Evolutionary conservation across 2,329 filamentous ascomycete species (phyloP).

Genomic region (Cladorrhinum sp.): DNA sequence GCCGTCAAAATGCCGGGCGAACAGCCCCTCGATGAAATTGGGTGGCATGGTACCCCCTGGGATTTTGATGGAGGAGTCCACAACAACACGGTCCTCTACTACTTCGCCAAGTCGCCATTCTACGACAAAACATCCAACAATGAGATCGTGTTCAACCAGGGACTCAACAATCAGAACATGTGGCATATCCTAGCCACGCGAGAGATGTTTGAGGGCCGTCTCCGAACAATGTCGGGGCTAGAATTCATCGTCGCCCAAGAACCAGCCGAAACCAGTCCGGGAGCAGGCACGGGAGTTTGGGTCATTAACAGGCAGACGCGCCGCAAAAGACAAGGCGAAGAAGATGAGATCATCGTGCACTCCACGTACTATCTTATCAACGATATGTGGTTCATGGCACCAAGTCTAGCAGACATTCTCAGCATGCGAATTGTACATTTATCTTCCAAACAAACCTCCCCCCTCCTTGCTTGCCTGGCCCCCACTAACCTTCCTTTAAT

Average conservation of each 20-base stretch:
- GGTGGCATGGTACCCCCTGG: slow-evolving; percentile 54
- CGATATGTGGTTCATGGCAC: slow-evolving; percentile 66
- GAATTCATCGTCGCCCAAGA: slow-evolving; percentile 66
- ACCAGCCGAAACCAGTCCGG: slow-evolving; percentile 59
- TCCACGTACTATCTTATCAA: slow-evolving; percentile 63
- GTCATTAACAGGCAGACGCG: slow-evolving; percentile 67
- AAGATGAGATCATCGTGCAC: slow-evolving; percentile 59
- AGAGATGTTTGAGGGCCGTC: slow-evolving; percentile 59
- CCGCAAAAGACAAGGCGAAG: slow-evolving; percentile 50
- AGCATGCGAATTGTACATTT: slow-evolving; percentile 54
- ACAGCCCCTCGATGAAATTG: slow-evolving; percentile 62
- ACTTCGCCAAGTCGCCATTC: slow-evolving; percentile 66
- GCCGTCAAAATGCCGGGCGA: slow-evolving; percentile 31
- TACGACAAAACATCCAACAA: slow-evolving; percentile 68
- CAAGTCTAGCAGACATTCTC: slow-evolving; percentile 57
- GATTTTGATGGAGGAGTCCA: slow-evolving; percentile 47
- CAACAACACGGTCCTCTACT: slow-evolving; percentile 63
- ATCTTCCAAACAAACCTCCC: too few relatives aligned
- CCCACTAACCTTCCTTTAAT: neutral
- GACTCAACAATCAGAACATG: slow-evolving; percentile 59
- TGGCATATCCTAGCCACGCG: slow-evolving; percentile 56
- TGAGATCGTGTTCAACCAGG: slow-evolving; percentile 59
- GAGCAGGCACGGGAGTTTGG: slow-evolving; percentile 63
- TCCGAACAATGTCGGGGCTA: slow-evolving; percentile 62
- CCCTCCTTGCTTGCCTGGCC: neutral